Base-by-base conservation (phyloP, 225 moss, liverwort and hornwort genomes). In the Physcomitrium patens region DNA sequence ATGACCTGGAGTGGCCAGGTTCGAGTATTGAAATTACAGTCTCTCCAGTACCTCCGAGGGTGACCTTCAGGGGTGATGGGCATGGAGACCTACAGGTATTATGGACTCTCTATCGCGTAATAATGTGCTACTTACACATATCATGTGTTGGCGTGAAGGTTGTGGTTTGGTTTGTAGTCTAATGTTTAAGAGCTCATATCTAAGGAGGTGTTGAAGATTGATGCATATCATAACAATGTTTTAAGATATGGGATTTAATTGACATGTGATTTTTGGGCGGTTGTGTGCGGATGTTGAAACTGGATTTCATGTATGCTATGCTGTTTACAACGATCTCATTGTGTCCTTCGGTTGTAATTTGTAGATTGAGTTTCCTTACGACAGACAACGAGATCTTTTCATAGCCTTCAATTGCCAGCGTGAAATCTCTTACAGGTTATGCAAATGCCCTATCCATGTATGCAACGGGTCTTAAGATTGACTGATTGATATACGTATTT, bases 1-100 rank as follows among this genome's bases (percentile, higher is more conserved):
- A 99, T 53, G 99, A 99, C 77, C 77, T 99, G 80, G 99, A 99
- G 83, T 99, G 99, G 99, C 99, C 99, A 12, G 95, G 95, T 42
- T 89, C 95, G 49, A 99, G 93, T 77, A 95, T 99, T 54, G 81
- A 85, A 15, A 76, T 99, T 26, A 88, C 84, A 50, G 87, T 93
- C 18, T 89, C 87, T 76, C 89, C 95, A 16, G 76, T 83, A 53
- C 95, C 95, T 67, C 93, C 91, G 26, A 81, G 80, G 85, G 93
- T 99, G 19, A 88, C 87, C 51, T 95, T 99, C 64, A 93, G 84
- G 77, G 88, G 95, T 79, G 99, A 95, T 69, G 99, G 99, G 78
- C 99, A 99, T 77, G 99, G 99, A 71, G 95, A 95, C 79, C 80
- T 99, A 80, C 90, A 99, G 91, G 99, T 99, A 74, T 48, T 63